Evolutionary conservation across 148 eudicot species (phyloP).

Genomic region (Drosera capensis): DNA sequence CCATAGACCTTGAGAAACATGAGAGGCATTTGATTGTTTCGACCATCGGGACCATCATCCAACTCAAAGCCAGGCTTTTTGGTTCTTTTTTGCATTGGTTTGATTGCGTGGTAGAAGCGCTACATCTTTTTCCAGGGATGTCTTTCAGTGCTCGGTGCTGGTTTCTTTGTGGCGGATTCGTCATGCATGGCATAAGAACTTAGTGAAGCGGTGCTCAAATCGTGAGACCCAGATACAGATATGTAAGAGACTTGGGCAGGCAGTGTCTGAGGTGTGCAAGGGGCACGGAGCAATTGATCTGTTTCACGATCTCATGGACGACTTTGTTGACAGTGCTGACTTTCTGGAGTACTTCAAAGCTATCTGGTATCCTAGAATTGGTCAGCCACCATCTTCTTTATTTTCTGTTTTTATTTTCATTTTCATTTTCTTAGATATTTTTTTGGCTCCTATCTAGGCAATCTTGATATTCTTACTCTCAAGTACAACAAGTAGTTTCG

Average conservation of each 20-base stretch:
- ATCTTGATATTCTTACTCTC: no score
- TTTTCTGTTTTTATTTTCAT: background rate
- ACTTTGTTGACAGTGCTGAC: conserved; percentile 38
- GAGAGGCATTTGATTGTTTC: no score
- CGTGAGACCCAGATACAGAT: conserved; percentile 39
- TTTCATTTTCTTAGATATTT: no score
- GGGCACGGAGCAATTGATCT: conserved; percentile 29
- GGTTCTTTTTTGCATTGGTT: background rate
- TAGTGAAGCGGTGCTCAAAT: conserved; percentile 56
- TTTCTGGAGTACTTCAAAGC: conserved; percentile 86
- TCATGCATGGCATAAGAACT: conserved; percentile 88
- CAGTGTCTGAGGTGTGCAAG: conserved; percentile 39
- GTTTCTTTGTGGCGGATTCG: conserved; percentile 90
- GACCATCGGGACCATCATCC: no score
- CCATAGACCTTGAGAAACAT: no score
- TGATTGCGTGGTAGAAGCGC: background rate
- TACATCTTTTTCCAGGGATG: conserved; percentile 43
- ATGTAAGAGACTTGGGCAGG: conserved; percentile 44
- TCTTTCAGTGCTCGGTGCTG: conserved; percentile 79
- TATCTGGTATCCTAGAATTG: conserved; percentile 77
- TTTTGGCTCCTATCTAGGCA: no score
- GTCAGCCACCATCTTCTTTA: conserved; percentile 19
- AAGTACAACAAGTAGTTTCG: no score
- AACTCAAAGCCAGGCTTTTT: background rate
- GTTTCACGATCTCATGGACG: conserved; percentile 49